Percentiles rank a stretch among this genome's conserved stretches.
These are phyloP conservation scores for Zalaria sp. DNA, from an alignment of 2,329 filamentous ascomycete species.

Conservation along the genomic window DNA sequence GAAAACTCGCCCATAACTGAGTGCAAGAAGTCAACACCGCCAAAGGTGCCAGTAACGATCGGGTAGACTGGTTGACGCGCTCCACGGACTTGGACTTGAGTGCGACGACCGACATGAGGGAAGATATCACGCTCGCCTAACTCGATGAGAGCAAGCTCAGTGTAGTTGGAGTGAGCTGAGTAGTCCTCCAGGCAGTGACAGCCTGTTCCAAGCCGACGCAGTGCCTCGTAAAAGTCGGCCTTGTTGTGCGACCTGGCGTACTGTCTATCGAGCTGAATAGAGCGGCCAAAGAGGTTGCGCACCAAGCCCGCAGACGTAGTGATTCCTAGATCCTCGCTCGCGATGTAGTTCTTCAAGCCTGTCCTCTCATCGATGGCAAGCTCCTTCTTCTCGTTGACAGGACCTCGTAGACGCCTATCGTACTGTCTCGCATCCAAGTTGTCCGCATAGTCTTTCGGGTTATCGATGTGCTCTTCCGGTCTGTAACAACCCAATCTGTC, in stretches of 20 bases:
- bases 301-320: slow-evolving; percentile 69
- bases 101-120: slow-evolving; percentile 33
- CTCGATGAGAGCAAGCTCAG: slow-evolving; percentile 37
- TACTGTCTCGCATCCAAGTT: slow-evolving; percentile 70
- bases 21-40: slow-evolving; percentile 36
- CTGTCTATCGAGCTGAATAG: slow-evolving; percentile 33
- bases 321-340: slow-evolving; percentile 77
- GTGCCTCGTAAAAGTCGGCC: slow-evolving; percentile 32
- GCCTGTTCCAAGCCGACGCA: slow-evolving; percentile 37
- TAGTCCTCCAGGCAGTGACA: slow-evolving; percentile 41
- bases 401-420: slow-evolving; percentile 68
- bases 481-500: slow-evolving; percentile 36
- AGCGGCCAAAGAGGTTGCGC: slow-evolving; percentile 28
- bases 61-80: slow-evolving; percentile 31
- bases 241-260: slow-evolving; percentile 30
- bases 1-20: slow-evolving; percentile 35
- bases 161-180: slow-evolving; percentile 41
- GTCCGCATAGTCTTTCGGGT: slow-evolving; percentile 55
- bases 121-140: slow-evolving; percentile 38
- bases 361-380: slow-evolving; percentile 38
- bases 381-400: slow-evolving; percentile 39
- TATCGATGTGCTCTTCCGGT: slow-evolving; percentile 42
- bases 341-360: slow-evolving; percentile 99
- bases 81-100: slow-evolving; percentile 30
- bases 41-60: slow-evolving; percentile 41